These are phyloP conservation scores for Podospora pseudocomata DNA, from an alignment of 495 filamentous ascomycete species.

Conservation along the genomic window DNA sequence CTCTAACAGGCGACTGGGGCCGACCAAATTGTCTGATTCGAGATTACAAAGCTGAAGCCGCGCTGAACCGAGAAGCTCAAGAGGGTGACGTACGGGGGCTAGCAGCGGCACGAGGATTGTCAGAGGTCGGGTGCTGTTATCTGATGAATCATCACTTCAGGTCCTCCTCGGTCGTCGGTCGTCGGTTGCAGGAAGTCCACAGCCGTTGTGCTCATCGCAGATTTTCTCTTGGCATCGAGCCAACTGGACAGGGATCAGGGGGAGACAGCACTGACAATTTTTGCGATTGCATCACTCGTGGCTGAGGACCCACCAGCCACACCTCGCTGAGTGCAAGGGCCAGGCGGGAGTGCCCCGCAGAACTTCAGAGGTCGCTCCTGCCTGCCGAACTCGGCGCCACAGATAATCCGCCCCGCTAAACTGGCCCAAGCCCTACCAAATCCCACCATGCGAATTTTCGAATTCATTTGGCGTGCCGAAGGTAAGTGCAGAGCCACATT, in stretches of 20 bases:
- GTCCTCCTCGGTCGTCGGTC: neutral
- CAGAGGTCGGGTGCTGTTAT: neutral
- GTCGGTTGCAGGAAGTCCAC: neutral
- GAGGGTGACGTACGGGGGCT: neutral
- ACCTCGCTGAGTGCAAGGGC: neutral
- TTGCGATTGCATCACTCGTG: conserved; percentile 5
- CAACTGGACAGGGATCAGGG: neutral
- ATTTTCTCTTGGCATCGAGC: conserved; percentile 3
- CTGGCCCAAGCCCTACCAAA: conserved; percentile 30
- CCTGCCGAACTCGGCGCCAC: conserved; percentile 17
- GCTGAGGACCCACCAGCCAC: neutral
- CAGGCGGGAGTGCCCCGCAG: neutral
- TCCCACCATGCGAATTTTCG: conserved; percentile 36
- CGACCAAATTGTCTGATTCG: neutral
- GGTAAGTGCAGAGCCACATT: conserved; percentile 36
- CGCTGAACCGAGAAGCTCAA: neutral
- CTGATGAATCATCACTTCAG: conserved; percentile 2
- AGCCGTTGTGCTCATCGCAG: conserved; percentile 2
- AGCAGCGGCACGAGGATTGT: neutral
- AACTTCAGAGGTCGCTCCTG: neutral
- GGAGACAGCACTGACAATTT: neutral
- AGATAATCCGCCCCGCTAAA: conserved; percentile 32
- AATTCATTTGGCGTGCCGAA: conserved; percentile 29
- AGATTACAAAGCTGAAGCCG: neutral
- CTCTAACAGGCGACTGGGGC: conserved; percentile 1